Percentiles rank a stretch among this genome's conserved stretches.
Evolutionary conservation across 2,329 filamentous ascomycete genomes (phyloP).

Genomic region (Cladophialophora carrionii): DNA sequence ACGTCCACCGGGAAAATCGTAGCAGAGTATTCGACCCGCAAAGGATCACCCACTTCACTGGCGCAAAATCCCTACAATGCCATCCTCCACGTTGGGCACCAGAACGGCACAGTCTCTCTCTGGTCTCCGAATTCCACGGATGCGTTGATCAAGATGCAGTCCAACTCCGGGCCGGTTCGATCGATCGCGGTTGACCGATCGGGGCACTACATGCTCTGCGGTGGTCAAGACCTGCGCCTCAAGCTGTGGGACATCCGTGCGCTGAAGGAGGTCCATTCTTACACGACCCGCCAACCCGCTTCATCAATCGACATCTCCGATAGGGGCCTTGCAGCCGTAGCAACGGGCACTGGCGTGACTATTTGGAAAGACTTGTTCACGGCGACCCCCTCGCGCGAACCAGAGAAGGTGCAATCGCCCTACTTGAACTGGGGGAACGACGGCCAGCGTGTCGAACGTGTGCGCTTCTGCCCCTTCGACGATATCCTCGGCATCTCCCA

Average conservation of each 20-base stretch:
- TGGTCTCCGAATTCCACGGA: constrained; percentile 93
- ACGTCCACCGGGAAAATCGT: constrained; percentile 90
- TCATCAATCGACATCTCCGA: constrained; percentile 87
- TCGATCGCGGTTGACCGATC: constrained; percentile 83
- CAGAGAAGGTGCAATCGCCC: constrained; percentile 78
- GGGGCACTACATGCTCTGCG: constrained; percentile 93
- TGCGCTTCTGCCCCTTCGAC: constrained; percentile 92
- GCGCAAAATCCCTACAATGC: constrained; percentile 91
- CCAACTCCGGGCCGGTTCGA: constrained; percentile 85
- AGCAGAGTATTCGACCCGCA: constrained; percentile 79
- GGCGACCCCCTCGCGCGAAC: constrained; percentile 68
- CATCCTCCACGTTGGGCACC: constrained; percentile 87
- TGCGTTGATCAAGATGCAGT: constrained; percentile 86
- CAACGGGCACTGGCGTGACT: constrained; percentile 85
- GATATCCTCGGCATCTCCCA: constrained; percentile 88
- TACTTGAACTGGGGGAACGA: constrained; percentile 89
- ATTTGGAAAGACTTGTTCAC: constrained; percentile 91
- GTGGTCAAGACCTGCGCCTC: constrained; percentile 87
- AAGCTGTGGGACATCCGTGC: constrained; percentile 95
- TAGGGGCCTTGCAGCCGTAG: constrained; percentile 81
- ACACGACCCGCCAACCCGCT: constrained; percentile 80
- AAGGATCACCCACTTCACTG: constrained; percentile 81
- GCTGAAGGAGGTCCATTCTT: constrained; percentile 89
- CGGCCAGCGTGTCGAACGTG: constrained; percentile 75
- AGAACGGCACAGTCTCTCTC: constrained; percentile 90